Conservation (phyloP, 352 stramenopile genomes). For the Plasmopara viticola region DNA sequence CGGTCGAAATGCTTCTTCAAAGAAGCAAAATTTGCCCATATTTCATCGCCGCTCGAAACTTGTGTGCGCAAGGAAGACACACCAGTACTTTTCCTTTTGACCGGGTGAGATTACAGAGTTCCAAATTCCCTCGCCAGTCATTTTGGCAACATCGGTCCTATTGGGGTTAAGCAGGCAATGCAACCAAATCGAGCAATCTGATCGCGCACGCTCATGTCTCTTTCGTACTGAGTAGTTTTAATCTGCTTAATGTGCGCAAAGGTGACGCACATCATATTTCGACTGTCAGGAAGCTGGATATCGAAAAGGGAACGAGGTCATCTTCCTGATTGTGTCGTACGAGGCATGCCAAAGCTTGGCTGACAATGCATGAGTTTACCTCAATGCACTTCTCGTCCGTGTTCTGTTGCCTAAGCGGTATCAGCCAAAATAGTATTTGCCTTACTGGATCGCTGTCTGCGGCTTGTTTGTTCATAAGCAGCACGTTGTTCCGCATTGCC, state of each 20-base stretch:
- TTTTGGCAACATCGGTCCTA: neutral
- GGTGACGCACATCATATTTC: neutral
- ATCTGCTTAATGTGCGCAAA: neutral
- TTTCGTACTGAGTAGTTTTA: neutral
- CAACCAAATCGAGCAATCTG: neutral
- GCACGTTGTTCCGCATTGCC: neutral
- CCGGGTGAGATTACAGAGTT: slow-evolving; percentile 23
- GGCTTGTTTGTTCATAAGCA: neutral
- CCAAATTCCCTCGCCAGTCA: neutral
- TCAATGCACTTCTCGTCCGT: neutral
- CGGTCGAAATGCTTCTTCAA: slow-evolving; percentile 15
- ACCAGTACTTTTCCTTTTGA: slow-evolving; percentile 15
- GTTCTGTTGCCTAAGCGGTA: neutral
- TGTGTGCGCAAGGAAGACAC: slow-evolving; percentile 11
- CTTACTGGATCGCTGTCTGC: neutral
- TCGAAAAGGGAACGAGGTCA: neutral
- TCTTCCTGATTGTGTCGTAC: neutral
- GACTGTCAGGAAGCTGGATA: neutral
- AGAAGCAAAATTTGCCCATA: slow-evolving; percentile 4
- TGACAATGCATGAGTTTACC: neutral
- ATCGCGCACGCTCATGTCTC: neutral
- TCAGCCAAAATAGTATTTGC: neutral
- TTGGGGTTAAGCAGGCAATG: neutral
- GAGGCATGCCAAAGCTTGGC: neutral
- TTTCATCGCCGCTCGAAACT: slow-evolving; percentile 6